Conservation (phyloP, 192 early-diverging fungal genomes). For the Coemansia sp. region DNA sequence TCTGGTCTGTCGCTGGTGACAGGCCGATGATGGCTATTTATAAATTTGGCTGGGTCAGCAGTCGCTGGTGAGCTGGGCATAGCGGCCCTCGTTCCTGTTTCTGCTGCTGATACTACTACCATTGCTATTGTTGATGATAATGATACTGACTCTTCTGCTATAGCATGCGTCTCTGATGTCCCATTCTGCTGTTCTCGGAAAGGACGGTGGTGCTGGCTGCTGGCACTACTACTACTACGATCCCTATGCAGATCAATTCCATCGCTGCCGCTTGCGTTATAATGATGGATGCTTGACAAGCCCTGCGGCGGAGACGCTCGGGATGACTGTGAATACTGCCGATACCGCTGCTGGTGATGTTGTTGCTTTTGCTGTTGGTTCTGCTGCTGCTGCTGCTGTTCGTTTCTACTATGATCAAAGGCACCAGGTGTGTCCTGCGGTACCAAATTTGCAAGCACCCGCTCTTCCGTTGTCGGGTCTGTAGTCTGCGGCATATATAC, state of each 20-base stretch:
- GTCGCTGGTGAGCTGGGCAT: background rate
- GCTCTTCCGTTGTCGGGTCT: constrained; percentile 27
- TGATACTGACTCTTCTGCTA: background rate
- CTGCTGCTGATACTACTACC: constrained; percentile 4
- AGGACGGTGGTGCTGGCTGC: background rate
- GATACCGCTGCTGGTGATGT: background rate
- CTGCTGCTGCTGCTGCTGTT: constrained; percentile 11
- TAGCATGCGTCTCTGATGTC: background rate
- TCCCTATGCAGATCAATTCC: background rate
- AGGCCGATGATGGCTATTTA: constrained; percentile 9
- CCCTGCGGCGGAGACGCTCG: background rate
- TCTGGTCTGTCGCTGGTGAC: constrained; percentile 14
- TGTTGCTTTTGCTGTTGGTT: too few relatives aligned
- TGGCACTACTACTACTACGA: background rate
- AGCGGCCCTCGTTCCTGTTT: background rate
- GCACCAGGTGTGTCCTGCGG: constrained; percentile 16
- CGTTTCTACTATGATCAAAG: background rate
- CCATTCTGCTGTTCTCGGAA: background rate
- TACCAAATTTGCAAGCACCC: constrained; percentile 3
- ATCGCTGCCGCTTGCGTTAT: background rate
- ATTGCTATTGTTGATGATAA: background rate
- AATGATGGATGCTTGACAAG: background rate
- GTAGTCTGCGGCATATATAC: constrained; percentile 34
- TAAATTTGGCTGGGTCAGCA: background rate
- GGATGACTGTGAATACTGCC: background rate